Evolutionary conservation across 306 rosid genomes (phyloP), one percentile per base, ranked within the genome.

Genomic region (Inga oerstediana): DNA sequence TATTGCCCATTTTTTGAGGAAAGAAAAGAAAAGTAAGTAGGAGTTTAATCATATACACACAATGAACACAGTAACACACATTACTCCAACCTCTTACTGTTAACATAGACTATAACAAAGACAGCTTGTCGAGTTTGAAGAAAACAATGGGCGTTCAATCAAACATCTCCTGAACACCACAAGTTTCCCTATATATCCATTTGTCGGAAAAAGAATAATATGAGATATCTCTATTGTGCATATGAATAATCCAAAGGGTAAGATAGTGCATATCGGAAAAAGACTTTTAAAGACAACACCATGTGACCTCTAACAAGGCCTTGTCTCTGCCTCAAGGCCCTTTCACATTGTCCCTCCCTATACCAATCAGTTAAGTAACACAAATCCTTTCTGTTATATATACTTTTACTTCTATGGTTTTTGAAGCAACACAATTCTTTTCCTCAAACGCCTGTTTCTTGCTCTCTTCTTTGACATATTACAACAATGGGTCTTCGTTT

Each of bases 231-330:
- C 19, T 59, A 17, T 15, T 32, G 34, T 9, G 22, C 5, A 8
- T 4, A 8, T 52, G 66, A 65, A 32, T 65, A 32, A 65, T 32
- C 44, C 71, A 34, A 65, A 34, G 3, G 20, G 71, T 65, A 1
- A 30, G 39, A 15, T 64, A 5, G 8, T 11, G 17, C 10, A 13
- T 13, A 13, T 35, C 43, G 2, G 71, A 24, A 14, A 86, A 72
- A 52, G 49, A 61, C 77, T 84, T 86, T 80, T 22, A 24, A 54
- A 76, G 81, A 83, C 88, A 85, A 69, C 72, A 71, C 62, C 88
- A 80, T 73, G 88, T 89, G 90, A 84, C 13, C 75, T 74, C 35
- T 43, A 22, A 80, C 22, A 15, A 79, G 79, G 27, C 73, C 46
- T 59, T 75, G 86, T 87, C 84, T 82, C 67, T 15, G 3, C 24